Conservation (phyloP, 768 basidiomycete genomes). For the Hemileccinum rubropunctum region DNA sequence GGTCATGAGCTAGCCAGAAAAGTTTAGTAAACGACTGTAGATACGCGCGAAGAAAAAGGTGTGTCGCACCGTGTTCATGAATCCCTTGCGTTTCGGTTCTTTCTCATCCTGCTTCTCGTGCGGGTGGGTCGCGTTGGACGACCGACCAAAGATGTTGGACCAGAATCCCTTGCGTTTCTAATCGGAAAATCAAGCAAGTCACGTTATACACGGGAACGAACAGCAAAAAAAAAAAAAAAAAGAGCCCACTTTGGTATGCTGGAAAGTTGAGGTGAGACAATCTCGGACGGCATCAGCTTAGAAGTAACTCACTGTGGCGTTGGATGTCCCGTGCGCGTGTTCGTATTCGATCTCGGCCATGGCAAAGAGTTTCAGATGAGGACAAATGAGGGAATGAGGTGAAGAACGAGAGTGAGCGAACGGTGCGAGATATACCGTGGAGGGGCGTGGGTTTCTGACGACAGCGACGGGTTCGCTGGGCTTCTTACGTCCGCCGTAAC, state of each 20-base stretch:
- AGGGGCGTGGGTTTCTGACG: slow-evolving; percentile 1
- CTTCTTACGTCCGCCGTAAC: too few relatives aligned
- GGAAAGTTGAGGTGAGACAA: background rate
- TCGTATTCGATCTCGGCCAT: slow-evolving; percentile 5
- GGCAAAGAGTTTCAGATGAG: background rate
- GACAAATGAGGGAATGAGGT: background rate
- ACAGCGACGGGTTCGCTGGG: background rate
- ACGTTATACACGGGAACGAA: background rate
- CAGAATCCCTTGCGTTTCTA: slow-evolving; percentile 21
- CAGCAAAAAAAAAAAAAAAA: background rate
- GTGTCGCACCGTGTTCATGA: slow-evolving; percentile 10
- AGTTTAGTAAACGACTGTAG: too few relatives aligned
- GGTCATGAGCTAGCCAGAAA: background rate
- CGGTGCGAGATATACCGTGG: background rate
- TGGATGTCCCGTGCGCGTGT: background rate
- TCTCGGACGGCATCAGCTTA: too few relatives aligned
- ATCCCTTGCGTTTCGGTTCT: background rate
- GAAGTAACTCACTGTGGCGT: slow-evolving; percentile 7
- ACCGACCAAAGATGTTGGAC: slow-evolving; percentile 9
- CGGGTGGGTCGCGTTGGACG: background rate
- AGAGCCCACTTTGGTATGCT: slow-evolving; percentile 9
- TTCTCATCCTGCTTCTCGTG: background rate
- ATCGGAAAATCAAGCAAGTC: background rate
- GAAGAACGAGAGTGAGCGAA: background rate
- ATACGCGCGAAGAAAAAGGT: background rate